Base-by-base conservation (phyloP, 2,329 filamentous ascomycete genomes). In the Diaporthe caulivora region DNA sequence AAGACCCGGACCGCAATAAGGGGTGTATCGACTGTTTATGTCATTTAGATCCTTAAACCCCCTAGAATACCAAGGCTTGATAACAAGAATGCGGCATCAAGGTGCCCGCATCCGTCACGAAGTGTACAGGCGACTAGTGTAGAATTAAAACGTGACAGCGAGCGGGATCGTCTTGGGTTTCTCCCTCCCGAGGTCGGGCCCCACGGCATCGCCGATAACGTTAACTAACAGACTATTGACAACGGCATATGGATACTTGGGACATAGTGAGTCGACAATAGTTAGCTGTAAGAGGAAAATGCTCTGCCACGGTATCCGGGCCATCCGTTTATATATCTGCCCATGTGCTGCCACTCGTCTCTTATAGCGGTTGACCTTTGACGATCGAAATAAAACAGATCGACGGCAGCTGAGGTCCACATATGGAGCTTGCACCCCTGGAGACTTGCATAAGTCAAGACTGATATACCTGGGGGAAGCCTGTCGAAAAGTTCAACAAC, bases 351-450 rank as follows among this genome's bases (percentile, higher is more conserved):
- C 34, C 42, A 7, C 17, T 21, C 54, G 37, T 18, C 10, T 31
- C 18, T 34, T 26, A 31, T n/a, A n/a, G 42, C 60, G 26, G 40
- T 64, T n/a, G 37, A 44, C 57, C n/a, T 29, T 62, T 31, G 60
- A 49, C 29, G 60, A 65, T 65, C 60, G 60, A 51, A 65, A 65
- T 65, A 49, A 34, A 65, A 24, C 42, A 51, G 42, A 65, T 65
- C 44, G 42, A 29, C 60, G 21, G 13, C 60, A 24, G 60, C 60
- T 51, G 26, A 3, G 29, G 21, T 65, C 44, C 29, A 1, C 29
- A 49, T 7, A 26, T 42, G 57, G 31, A 7, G 60, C 44, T 24
- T 37, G 44, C 5, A 65, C 42, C 60, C 60, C 60, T 65, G 21
- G 49, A n/a, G 29, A 21, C 21, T 37, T 37, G 60, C 60, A 49